A percentile compares a stretch with the other conserved stretches of the same genome.
Conservation (phyloP, 2,329 filamentous ascomycete genomes). For the Ophiobolus disseminans region DNA sequence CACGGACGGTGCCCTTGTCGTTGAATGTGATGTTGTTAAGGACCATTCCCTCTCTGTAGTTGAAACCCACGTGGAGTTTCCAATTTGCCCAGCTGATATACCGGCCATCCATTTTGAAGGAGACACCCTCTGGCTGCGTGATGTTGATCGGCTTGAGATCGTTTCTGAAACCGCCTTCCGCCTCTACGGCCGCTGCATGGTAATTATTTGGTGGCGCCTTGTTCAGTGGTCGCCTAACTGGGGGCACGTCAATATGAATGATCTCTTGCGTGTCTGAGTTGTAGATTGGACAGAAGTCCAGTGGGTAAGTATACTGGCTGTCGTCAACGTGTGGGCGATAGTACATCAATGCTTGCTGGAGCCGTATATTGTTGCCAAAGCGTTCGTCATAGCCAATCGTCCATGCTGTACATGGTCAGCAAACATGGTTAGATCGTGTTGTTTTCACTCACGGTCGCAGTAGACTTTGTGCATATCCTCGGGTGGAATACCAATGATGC, state of each 20-base stretch:
- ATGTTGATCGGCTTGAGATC: conserved; percentile 88
- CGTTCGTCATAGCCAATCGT: conserved; percentile 94
- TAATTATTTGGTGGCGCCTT: conserved; percentile 80
- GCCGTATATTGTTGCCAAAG: conserved; percentile 76
- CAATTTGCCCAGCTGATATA: conserved; percentile 90
- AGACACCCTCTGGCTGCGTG: conserved; percentile 86
- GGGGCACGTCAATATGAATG: conserved; percentile 83
- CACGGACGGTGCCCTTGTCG: conserved; percentile 76
- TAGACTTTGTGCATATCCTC: conserved; percentile 95
- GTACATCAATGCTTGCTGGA: conserved; percentile 96
- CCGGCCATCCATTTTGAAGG: conserved; percentile 77
- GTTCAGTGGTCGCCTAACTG: conserved; percentile 76
- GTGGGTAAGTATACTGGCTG: conserved; percentile 87
- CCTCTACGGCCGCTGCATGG: conserved; percentile 74
- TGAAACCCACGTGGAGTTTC: conserved; percentile 92
- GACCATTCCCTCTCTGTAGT: conserved; percentile 90
- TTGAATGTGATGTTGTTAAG: conserved; percentile 90
- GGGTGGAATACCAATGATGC: conserved; percentile 77
- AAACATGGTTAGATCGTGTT: background rate
- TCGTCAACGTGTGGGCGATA: conserved; percentile 86
- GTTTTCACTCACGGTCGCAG: conserved; percentile 74
- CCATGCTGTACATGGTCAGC: conserved; percentile 67
- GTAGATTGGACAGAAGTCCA: conserved; percentile 94
- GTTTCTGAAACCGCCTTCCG: conserved; percentile 75
- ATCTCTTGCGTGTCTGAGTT: conserved; percentile 80